A percentile compares a stretch with the other conserved stretches of the same genome.
Evolutionary conservation across 2,329 filamentous ascomycete genomes (phyloP).

Genomic region (Diaporthe citri): DNA sequence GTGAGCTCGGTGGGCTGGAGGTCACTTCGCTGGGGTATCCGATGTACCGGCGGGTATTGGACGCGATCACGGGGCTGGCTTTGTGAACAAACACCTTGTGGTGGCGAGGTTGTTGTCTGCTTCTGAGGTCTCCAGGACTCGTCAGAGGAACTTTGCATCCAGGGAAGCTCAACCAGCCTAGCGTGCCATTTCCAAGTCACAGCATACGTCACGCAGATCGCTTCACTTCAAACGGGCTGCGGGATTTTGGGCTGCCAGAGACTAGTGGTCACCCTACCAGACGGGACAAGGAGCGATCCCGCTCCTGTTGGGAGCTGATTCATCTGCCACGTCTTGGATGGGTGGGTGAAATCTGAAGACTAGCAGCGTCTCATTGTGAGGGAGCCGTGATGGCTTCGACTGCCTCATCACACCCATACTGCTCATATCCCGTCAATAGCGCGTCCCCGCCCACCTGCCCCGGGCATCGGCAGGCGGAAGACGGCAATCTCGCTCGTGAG

Average conservation of each 20-base stretch:
- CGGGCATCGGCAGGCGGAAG: slow-evolving; percentile 3
- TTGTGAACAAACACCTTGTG: no score
- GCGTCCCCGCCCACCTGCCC: not conserved
- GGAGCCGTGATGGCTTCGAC: not conserved
- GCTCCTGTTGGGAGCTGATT: not conserved
- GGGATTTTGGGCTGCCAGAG: not conserved
- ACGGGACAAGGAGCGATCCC: not conserved
- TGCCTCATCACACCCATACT: not conserved
- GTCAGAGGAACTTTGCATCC: not conserved
- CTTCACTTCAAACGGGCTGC: not conserved
- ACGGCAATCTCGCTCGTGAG: slow-evolving; percentile 12
- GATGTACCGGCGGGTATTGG: not conserved
- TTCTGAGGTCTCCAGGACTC: not conserved
- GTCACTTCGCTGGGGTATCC: not conserved
- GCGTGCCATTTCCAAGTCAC: not conserved
- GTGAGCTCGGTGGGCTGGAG: not conserved
- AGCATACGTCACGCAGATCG: not conserved
- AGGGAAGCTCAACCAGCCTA: not conserved
- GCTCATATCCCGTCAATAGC: not conserved
- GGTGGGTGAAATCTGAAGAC: not conserved
- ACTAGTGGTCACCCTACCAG: not conserved
- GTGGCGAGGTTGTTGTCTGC: not conserved
- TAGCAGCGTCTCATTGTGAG: not conserved
- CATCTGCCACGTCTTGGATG: not conserved
- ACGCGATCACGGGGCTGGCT: not conserved